Percentiles rank a stretch among this genome's conserved stretches.
These are phyloP conservation scores for Clitopilus passeckerianus DNA, from an alignment of 768 basidiomycete genomes.

Conservation along the genomic window DNA sequence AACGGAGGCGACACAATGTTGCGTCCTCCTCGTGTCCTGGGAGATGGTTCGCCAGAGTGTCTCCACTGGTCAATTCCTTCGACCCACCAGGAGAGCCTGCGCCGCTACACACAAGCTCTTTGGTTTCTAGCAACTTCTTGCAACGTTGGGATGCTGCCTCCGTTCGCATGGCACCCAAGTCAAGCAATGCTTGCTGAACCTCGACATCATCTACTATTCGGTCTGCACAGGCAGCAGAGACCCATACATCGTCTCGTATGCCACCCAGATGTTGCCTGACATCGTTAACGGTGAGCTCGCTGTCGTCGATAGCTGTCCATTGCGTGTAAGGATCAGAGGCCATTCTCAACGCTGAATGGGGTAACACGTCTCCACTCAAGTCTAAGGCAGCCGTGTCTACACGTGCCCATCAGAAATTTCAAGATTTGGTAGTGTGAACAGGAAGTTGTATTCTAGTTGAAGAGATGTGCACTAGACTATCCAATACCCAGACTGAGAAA, in stretches of 20 bases:
- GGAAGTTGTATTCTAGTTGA: neutral
- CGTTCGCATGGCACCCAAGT: conserved; percentile 62
- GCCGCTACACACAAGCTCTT: neutral
- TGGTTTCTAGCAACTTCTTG: conserved; percentile 21
- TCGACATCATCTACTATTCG: conserved; percentile 52
- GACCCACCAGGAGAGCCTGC: neutral
- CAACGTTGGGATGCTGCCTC: conserved; percentile 40
- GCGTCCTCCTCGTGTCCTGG: conserved; percentile 53
- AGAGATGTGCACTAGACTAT: neutral
- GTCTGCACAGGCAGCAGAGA: conserved; percentile 68
- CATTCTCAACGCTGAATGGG: conserved; percentile 26
- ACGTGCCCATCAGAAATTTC: neutral
- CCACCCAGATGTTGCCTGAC: conserved; percentile 43
- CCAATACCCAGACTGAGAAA: neutral
- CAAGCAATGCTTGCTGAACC: conserved; percentile 54
- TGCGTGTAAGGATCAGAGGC: conserved; percentile 34
- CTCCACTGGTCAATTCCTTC: conserved; percentile 1
- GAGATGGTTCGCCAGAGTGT: conserved; percentile 39
- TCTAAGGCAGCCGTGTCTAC: conserved; percentile 12
- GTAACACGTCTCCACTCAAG: conserved; percentile 8
- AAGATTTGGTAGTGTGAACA: neutral
- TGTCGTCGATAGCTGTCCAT: conserved; percentile 57
- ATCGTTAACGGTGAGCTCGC: conserved; percentile 47
- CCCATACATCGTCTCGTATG: conserved; percentile 71
- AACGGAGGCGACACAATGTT: conserved; percentile 60